A percentile compares a stretch with the other conserved stretches of the same genome.
Conservation (phyloP, 805 yeast genomes). For the Candida orba region DNA sequence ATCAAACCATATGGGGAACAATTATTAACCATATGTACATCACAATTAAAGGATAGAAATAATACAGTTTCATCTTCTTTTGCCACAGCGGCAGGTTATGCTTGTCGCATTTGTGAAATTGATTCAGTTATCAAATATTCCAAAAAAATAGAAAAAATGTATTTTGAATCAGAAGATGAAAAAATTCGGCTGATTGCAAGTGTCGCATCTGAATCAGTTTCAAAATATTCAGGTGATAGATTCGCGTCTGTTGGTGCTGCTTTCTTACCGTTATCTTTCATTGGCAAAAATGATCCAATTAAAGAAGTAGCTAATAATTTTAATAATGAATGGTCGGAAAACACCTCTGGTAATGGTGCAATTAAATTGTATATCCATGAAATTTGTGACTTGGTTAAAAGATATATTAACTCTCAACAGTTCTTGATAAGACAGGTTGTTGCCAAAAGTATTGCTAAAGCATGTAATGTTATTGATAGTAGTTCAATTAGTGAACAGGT, state of each 20-base stretch:
- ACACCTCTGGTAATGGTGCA: slow-evolving; percentile 67
- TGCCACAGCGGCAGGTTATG: slow-evolving; percentile 75
- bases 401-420: slow-evolving; percentile 46
- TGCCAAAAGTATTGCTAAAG: slow-evolving; percentile 57
- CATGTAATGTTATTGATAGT: slow-evolving; percentile 40
- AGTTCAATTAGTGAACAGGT: slow-evolving; percentile 18
- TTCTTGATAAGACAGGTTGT: slow-evolving; percentile 63
- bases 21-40: slow-evolving; percentile 49
- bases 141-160: slow-evolving; percentile 40
- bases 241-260: slow-evolving; percentile 55
- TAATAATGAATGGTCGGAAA: slow-evolving; percentile 68
- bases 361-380: slow-evolving; percentile 64
- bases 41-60: slow-evolving; percentile 64
- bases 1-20: slow-evolving; percentile 49
- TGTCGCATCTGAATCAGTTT: slow-evolving; percentile 54
- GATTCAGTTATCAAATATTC: slow-evolving; percentile 50
- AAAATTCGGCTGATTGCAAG: slow-evolving; percentile 47
- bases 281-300: slow-evolving; percentile 65
- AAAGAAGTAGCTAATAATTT: slow-evolving; percentile 41
- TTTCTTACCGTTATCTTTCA: slow-evolving; percentile 70
- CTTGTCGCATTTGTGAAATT: slow-evolving; percentile 54
- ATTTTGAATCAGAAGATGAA: slow-evolving; percentile 51
- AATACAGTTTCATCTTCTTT: slow-evolving; percentile 66
- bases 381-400: slow-evolving; percentile 45
- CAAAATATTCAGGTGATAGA: slow-evolving; percentile 60